Conservation (phyloP, 192 early-diverging fungal species). For the Podila epigama region DNA sequence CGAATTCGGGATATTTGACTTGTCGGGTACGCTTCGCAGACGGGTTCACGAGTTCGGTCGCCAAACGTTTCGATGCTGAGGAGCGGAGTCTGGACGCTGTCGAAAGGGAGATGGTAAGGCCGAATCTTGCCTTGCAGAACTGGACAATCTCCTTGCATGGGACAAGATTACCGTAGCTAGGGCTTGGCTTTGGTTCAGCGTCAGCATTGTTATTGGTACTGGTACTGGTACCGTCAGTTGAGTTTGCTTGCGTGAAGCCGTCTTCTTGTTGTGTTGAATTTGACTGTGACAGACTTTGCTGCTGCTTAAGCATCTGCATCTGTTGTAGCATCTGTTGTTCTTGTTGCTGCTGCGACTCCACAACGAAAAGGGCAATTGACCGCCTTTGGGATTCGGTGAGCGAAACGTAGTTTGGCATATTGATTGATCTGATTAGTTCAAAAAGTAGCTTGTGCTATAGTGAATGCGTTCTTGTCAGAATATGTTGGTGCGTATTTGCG, state of each 20-base stretch:
- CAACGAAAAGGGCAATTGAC: conserved; percentile 42
- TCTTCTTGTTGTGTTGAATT: background rate
- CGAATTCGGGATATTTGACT: conserved; percentile 48
- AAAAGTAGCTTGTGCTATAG: no score
- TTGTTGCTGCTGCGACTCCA: conserved; percentile 42
- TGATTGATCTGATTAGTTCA: background rate
- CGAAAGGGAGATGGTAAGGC: conserved; percentile 48
- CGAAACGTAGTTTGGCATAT: conserved; percentile 48
- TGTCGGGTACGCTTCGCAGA: conserved; percentile 45
- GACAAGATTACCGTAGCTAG: conserved; percentile 1
- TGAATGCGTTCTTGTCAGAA: no score
- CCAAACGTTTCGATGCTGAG: conserved; percentile 31
- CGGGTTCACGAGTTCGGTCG: conserved; percentile 44
- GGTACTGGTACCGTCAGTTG: conserved; percentile 8
- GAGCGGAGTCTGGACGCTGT: conserved; percentile 45
- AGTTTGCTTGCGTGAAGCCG: conserved; percentile 1
- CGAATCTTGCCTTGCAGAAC: conserved; percentile 48
- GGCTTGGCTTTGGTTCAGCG: background rate
- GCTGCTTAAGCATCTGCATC: background rate
- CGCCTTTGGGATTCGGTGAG: conserved; percentile 42
- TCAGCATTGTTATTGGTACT: conserved; percentile 14
- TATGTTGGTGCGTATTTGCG: no score
- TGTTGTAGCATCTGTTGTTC: conserved; percentile 20
- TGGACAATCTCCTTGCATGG: conserved; percentile 50
- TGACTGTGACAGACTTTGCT: conserved; percentile 4